These are phyloP conservation scores for Kwoniella dejecticola DNA, from an alignment of 768 basidiomycete species.

Conservation along the genomic window DNA sequence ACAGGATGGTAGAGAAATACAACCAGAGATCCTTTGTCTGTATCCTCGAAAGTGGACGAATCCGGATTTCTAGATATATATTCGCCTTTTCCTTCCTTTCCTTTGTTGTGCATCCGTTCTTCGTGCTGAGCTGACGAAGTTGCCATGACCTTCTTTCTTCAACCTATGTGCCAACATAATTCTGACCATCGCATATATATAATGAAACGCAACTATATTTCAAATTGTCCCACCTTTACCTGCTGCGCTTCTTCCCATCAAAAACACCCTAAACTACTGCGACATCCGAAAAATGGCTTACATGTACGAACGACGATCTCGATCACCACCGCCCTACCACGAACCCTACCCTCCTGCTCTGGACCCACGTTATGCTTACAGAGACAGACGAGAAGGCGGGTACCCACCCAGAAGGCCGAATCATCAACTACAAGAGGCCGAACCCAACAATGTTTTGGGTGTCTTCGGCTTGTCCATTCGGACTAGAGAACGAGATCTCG, in stretches of 20 bases:
- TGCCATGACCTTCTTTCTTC: background rate
- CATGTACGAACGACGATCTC: background rate
- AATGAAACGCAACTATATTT: too few species aligned
- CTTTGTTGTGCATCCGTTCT: slow-evolving; percentile 12
- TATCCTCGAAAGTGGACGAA: background rate
- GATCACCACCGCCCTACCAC: slow-evolving; percentile 2
- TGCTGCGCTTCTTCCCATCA: background rate
- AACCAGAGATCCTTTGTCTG: slow-evolving; percentile 11
- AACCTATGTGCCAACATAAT: background rate
- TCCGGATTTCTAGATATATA: background rate
- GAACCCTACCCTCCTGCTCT: background rate
- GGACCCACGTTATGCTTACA: slow-evolving; percentile 2
- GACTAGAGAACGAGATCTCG: slow-evolving; percentile 88
- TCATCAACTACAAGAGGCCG: slow-evolving; percentile 7
- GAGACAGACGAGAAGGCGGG: slow-evolving; percentile 3
- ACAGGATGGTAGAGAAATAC: too few species aligned
- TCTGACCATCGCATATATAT: background rate
- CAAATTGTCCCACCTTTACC: background rate
- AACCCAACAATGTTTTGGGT: slow-evolving; percentile 84
- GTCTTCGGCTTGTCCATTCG: slow-evolving; percentile 98
- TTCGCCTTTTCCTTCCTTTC: background rate
- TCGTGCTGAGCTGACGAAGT: background rate
- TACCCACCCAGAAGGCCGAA: background rate
- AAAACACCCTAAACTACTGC: background rate
- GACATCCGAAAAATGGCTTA: too few species aligned